These are phyloP conservation scores for Avicennia marina DNA, from an alignment of 257 asterid genomes.

Conservation along the genomic window DNA sequence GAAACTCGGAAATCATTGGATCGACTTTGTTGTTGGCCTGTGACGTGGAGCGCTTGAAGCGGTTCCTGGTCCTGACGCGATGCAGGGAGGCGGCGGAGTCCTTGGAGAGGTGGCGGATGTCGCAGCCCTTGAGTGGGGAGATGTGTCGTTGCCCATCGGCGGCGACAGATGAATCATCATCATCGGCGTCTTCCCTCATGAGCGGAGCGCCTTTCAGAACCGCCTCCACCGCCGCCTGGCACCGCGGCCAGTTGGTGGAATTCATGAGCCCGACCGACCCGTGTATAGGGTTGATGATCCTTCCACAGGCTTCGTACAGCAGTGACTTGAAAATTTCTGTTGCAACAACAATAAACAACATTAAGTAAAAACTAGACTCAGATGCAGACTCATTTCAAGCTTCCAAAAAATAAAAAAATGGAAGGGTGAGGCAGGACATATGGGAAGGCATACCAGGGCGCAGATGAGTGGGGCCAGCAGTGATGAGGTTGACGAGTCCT, in stretches of 20 bases:
- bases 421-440: too few relatives aligned
- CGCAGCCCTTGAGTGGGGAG: slow-evolving; percentile 48
- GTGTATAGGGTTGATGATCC: slow-evolving; percentile 66
- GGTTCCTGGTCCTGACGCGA: slow-evolving; percentile 33
- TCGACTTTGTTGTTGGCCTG: not conserved
- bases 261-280: slow-evolving; percentile 69
- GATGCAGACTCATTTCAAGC: not conserved
- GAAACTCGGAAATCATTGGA: slow-evolving; percentile 5
- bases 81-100: slow-evolving; percentile 22
- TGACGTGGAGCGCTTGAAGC: slow-evolving; percentile 36
- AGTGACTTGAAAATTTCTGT: slow-evolving; percentile 61
- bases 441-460: slow-evolving; percentile 48
- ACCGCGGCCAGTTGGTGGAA: slow-evolving; percentile 61
- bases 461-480: slow-evolving; percentile 60
- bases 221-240: slow-evolving; percentile 71
- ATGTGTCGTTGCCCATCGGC: not conserved
- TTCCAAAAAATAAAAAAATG: too few relatives aligned
- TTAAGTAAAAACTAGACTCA: not conserved
- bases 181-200: slow-evolving; percentile 17
- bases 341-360: not conserved
- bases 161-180: slow-evolving; percentile 2
- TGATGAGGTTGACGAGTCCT: slow-evolving; percentile 70
- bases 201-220: slow-evolving; percentile 50
- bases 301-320: slow-evolving; percentile 80
- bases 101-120: slow-evolving; percentile 68